A percentile compares a stretch with the other conserved stretches of the same genome.
These are phyloP conservation scores for Cicer judaicum DNA, from an alignment of 306 rosid species.

Conservation along the genomic window DNA sequence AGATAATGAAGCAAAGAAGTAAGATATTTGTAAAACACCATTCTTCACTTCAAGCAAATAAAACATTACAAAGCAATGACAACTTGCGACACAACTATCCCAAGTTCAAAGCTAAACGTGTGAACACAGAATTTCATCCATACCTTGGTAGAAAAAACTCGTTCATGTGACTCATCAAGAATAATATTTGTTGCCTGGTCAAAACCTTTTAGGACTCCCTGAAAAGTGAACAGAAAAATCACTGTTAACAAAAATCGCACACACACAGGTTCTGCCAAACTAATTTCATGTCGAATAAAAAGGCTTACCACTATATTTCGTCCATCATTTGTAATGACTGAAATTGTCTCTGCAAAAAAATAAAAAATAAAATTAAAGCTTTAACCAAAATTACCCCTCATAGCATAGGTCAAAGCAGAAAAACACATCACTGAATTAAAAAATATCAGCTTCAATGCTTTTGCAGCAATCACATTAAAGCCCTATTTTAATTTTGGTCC, in stretches of 20 bases:
- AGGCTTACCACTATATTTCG: slow-evolving; percentile 83
- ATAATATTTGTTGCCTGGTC: slow-evolving; percentile 99
- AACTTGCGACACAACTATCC: background rate
- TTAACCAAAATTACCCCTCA: background rate
- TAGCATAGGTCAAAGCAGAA: background rate
- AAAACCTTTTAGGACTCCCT: slow-evolving; percentile 94
- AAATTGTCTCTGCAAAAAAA: slow-evolving; percentile 19
- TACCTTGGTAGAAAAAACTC: slow-evolving; percentile 96
- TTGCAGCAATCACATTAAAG: background rate
- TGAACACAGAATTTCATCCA: slow-evolving; percentile 32
- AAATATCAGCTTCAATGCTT: background rate
- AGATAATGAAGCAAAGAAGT: background rate
- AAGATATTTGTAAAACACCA: background rate
- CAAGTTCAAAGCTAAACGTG: slow-evolving; percentile 1
- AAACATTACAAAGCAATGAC: background rate
- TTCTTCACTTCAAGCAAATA: background rate
- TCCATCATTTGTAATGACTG: slow-evolving; percentile 28
- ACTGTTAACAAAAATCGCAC: background rate
- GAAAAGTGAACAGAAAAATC: slow-evolving; percentile 38
- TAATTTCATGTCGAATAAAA: background rate
- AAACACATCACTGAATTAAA: background rate
- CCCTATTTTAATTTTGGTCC: background rate
- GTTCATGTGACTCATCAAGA: slow-evolving; percentile 96
- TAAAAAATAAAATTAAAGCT: background rate
- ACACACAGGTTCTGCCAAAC: background rate